These are phyloP conservation scores for Schwanniomyces sp. DNA, from an alignment of 805 yeast species.

Conservation along the genomic window DNA sequence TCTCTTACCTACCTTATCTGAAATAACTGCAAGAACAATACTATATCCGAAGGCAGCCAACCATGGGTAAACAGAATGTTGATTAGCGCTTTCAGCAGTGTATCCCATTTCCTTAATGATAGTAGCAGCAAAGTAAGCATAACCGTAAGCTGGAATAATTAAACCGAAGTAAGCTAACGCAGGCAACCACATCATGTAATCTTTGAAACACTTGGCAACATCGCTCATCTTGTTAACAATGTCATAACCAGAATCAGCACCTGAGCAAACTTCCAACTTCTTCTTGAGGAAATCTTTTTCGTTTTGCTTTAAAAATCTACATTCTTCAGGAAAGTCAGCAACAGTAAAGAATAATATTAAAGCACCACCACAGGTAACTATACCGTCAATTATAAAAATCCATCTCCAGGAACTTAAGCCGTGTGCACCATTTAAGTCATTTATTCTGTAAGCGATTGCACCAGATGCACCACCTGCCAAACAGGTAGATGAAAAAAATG, in stretches of 20 bases:
- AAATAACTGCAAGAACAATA: constrained; percentile 58
- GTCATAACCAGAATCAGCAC: constrained; percentile 48
- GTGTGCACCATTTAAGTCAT: constrained; percentile 49
- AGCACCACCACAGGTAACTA: constrained; percentile 35
- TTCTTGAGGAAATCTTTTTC: constrained; percentile 57
- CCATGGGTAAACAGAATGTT: constrained; percentile 87
- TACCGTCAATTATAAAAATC: constrained; percentile 52
- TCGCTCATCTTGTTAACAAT: constrained; percentile 46
- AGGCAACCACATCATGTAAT: constrained; percentile 55
- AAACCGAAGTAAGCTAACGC: constrained; percentile 65
- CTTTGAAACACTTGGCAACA: constrained; percentile 52
- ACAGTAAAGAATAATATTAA: constrained; percentile 46
- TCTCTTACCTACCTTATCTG: constrained; percentile 56
- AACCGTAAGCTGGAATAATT: constrained; percentile 73
- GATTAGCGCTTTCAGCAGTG: constrained; percentile 72
- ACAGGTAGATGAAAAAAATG: constrained; percentile 69
- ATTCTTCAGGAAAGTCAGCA: constrained; percentile 73
- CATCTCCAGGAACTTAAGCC: constrained; percentile 50
- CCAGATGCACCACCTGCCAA: constrained; percentile 82
- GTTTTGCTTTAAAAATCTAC: constrained; percentile 46
- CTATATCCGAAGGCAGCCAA: constrained; percentile 68
- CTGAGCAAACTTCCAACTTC: constrained; percentile 54
- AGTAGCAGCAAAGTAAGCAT: constrained; percentile 71
- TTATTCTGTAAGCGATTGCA: constrained; percentile 64
- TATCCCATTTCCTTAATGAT: constrained; percentile 62